phyloP scores from a whole-genome alignment of 2,329 filamentous ascomycete genomes.

The Trichocomaceae sp. region DNA sequence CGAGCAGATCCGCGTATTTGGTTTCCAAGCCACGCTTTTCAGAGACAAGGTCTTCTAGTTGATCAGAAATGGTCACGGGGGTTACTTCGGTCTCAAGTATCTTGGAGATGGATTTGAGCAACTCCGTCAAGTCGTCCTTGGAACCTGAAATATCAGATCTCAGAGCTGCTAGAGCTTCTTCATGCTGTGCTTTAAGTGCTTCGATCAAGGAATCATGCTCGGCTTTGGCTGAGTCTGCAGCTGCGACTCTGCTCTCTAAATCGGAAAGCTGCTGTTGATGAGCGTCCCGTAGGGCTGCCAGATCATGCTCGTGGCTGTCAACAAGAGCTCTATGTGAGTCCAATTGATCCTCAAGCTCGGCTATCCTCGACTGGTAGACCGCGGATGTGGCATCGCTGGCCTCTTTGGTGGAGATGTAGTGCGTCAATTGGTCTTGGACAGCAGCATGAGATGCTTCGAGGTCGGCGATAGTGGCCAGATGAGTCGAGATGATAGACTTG shows the following conservation, averaged over 20 bases:
- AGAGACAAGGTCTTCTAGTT: conserved; percentile 50
- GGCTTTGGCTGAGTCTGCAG: conserved; percentile 19
- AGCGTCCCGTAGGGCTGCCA: conserved; percentile 48
- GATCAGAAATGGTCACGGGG: conserved; percentile 54
- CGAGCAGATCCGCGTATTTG: conserved; percentile 38
- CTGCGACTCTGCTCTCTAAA: conserved; percentile 17
- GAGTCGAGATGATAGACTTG: conserved; percentile 63
- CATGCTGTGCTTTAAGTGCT: conserved; percentile 55
- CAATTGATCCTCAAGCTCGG: conserved; percentile 52
- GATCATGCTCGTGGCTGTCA: conserved; percentile 23
- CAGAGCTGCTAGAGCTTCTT: conserved; percentile 52
- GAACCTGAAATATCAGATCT: conserved; percentile 59
- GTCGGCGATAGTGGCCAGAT: conserved; percentile 62
- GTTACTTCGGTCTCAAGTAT: conserved; percentile 44
- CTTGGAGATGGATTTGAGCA: conserved; percentile 53
- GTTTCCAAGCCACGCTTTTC: conserved; percentile 39
- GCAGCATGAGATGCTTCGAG: conserved; percentile 66
- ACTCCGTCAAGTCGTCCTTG: conserved; percentile 59
- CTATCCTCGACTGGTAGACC: conserved; percentile 37
- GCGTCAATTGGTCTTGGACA: conserved; percentile 61
- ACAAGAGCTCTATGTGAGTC: conserved; percentile 47
- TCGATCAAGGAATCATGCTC: conserved; percentile 31
- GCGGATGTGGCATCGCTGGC: conserved; percentile 47
- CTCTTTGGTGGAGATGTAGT: conserved; percentile 56
- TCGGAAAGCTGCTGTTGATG: conserved; percentile 43